These are phyloP conservation scores for Apiospora arundinis DNA, from an alignment of 2,329 filamentous ascomycete species.

Conservation along the genomic window DNA sequence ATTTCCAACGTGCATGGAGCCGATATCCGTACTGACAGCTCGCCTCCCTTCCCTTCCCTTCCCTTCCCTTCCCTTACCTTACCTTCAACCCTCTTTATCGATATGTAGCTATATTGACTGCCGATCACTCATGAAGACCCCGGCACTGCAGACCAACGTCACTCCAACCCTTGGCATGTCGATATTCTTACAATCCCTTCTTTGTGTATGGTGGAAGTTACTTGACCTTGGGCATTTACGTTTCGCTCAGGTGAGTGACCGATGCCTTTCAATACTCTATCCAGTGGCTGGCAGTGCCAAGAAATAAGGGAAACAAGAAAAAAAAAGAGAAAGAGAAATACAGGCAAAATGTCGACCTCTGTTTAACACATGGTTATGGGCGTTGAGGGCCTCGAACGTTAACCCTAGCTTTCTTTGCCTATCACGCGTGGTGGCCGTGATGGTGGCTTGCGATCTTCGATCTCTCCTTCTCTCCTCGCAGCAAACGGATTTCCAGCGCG, in stretches of 20 bases:
- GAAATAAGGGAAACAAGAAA: no score
- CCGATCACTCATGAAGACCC: neutral
- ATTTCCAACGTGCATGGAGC: slow-evolving; percentile 5
- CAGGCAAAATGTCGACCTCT: no score
- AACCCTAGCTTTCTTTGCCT: neutral
- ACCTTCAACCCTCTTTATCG: neutral
- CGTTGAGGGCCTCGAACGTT: neutral
- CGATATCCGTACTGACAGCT: neutral
- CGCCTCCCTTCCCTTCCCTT: neutral
- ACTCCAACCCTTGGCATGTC: neutral
- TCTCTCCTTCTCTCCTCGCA: neutral
- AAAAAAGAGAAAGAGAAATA: no score
- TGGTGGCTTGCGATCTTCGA: neutral
- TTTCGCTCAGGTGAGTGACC: no score
- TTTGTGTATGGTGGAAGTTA: no score
- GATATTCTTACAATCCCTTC: neutral
- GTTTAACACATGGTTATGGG: no score
- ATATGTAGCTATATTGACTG: neutral
- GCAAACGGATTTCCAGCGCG: no score
- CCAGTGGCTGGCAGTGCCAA: no score
- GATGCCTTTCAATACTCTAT: no score
- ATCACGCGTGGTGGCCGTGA: neutral
- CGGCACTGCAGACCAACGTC: neutral
- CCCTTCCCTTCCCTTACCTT: neutral
- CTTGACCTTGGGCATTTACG: no score